Evolutionary conservation across 2,329 filamentous ascomycete species (phyloP).

Genomic region (Monosporascus sp.): DNA sequence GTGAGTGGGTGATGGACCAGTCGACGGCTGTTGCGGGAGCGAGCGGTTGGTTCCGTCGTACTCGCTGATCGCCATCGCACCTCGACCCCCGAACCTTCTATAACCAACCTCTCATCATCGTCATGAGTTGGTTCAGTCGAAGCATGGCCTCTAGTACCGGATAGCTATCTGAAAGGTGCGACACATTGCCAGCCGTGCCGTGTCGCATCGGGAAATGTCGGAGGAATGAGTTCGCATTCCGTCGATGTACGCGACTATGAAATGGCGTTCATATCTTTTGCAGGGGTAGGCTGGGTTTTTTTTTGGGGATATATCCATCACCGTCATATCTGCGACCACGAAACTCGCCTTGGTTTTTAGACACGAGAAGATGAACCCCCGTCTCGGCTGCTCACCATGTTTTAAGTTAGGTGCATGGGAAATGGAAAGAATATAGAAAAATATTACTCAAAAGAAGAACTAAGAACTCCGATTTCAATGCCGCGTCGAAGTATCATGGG

Average conservation of each 20-base stretch:
- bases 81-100: conserved; percentile 2
- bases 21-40: conserved; percentile 86
- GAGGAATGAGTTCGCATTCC: background rate
- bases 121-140: conserved; percentile 1
- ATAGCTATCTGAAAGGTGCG: background rate
- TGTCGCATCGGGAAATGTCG: background rate
- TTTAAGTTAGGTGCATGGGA: no score
- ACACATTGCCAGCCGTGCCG: no score
- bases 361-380: no score
- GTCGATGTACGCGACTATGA: background rate
- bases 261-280: background rate
- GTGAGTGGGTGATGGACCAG: conserved; percentile 98
- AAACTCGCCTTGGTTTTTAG: no score
- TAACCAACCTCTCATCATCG: background rate
- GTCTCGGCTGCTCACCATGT: no score
- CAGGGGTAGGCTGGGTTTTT: background rate
- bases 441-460: no score
- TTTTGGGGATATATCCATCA: background rate
- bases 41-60: conserved; percentile 87
- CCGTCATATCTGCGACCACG: background rate
- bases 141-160: background rate
- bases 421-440: no score
- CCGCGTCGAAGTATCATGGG: no score
- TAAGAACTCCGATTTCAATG: no score
- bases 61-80: conserved; percentile 50